Base-by-base conservation (phyloP, 768 basidiomycete species). In the Gyrodon lividus region DNA sequence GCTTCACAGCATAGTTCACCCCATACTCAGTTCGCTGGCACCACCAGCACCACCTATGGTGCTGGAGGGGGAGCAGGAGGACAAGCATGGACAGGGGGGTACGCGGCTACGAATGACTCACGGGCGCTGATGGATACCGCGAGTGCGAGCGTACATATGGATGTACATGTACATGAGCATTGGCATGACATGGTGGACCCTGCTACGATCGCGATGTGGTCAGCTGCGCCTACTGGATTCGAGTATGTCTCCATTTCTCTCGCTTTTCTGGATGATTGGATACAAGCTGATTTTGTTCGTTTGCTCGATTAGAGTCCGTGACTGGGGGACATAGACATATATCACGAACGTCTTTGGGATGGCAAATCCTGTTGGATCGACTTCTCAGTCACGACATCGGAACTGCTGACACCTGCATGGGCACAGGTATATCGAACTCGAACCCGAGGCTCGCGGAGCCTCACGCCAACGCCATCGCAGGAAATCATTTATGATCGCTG, bases 141-240 rank as follows among this genome's bases (percentile, higher is more conserved):
- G 6, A 39, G 39, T 20, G 30, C 43, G 0, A 12, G 45, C 6
- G 7, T 55, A 31, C 34, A 38, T 7, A 4, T 43, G 16, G 43
- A 43, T 7, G 30, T 17, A 33, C 46, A 28, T 4, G 37, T 23
- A 7, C 46, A 30, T 5, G 42, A 20, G 4, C 5, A 17, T n/a
- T 1, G 24, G 10, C 26, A 51, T 53, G 48, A 37, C 52, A 24
- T 50, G 53, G 66, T 77, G 63, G 77, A 83, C 57, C 66, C 70
- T 49, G 78, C 80, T 48, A 77, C 77, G 40, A 74, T 84, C 57
- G 72, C 74, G 12, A 81, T 84, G 78, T 87, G 83, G 84, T 80
- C 81, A 9, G 74, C 70, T 45, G 80, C 82, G 20, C 82, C 83
- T 12, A 74, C 75, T 12, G 76, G 77, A 20, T 83, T 83, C 48